Evolutionary conservation across 2,329 filamentous ascomycete species (phyloP), one percentile per base, ranked within the genome.

Genomic region (Trichophyton schoenleinii): DNA sequence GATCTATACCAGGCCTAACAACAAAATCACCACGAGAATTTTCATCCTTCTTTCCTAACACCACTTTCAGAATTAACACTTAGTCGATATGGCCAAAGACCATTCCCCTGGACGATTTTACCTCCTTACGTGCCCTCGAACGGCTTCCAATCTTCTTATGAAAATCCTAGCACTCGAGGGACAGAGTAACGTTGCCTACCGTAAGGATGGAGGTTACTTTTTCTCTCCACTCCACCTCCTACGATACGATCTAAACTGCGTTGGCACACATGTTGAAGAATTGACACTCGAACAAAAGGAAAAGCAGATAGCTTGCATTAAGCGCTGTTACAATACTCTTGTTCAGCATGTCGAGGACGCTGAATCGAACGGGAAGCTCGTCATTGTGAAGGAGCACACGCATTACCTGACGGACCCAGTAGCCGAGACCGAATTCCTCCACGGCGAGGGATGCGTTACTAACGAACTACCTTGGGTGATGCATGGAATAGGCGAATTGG

Each of bases 361-460:
- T 2, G 57, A 65, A 36, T 42, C 60, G 1, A 60, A 69, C 25
- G 63, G 65, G 38, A 71, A 72, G 58, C 63, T 63, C 25, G 62
- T 71, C 15, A 72, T 74, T 57, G 65, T 69, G 36, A 74, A 74
- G 60, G 73, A 75, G 58, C 73, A 75, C 42, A 66, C 68, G 22
- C 6, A 63, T 61, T 42, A 61, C 63, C 44, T 66, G 67, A 59
- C 60, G 58, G 49, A 63, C 63, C 57, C 65, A 59, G 31, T 55
- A 58, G 28, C 60, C 53, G 22, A 64, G 65, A 3, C 22, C 28
- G 1, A 48, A 41, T 48, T 55, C 18, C 28, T 55, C 13, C 25
- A 55, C 34, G 42, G 60, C 28, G 8, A 13, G 22, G 31, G 49
- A n/a, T 46, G 57, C 31, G 20, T 36, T 38, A 41, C n/a, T 18